phyloP scores from a whole-genome alignment of 257 asterid species.

The Galeopsis tetrahit region DNA sequence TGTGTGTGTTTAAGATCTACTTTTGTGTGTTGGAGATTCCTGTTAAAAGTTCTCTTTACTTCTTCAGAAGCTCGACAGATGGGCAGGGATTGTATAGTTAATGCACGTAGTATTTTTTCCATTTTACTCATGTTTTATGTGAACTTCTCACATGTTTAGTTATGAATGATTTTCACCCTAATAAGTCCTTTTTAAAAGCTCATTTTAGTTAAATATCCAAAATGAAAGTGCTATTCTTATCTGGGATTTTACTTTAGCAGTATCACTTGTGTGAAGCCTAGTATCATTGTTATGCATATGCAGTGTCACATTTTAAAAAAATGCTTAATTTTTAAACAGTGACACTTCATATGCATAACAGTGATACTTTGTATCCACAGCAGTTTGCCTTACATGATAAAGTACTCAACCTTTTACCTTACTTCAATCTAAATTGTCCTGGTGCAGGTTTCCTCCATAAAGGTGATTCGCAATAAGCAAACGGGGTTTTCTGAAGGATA shows the following conservation, averaged over 20 bases:
- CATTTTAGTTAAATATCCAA: neutral
- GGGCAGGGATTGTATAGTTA: neutral
- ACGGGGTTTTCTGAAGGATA: conserved; percentile 91
- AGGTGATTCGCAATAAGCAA: conserved; percentile 91
- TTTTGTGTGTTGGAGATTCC: conserved; percentile 1
- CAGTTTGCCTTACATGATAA: no score
- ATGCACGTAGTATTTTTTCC: neutral
- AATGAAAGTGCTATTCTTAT: neutral
- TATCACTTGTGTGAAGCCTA: no score
- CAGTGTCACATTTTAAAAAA: no score
- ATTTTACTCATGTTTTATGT: neutral
- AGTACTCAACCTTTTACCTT: no score
- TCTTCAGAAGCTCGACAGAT: neutral
- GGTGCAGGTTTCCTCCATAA: conserved; percentile 77
- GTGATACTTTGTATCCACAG: no score
- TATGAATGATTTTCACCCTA: neutral
- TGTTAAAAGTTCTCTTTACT: conserved; percentile 10
- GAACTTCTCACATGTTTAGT: neutral
- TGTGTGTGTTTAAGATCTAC: neutral
- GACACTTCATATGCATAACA: no score
- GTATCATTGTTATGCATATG: no score
- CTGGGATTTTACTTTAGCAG: neutral
- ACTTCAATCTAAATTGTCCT: neutral
- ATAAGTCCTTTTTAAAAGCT: neutral
- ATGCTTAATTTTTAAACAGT: no score